Evolutionary conservation across 345 rosid species (phyloP).

Genomic region (Salix dunnii): DNA sequence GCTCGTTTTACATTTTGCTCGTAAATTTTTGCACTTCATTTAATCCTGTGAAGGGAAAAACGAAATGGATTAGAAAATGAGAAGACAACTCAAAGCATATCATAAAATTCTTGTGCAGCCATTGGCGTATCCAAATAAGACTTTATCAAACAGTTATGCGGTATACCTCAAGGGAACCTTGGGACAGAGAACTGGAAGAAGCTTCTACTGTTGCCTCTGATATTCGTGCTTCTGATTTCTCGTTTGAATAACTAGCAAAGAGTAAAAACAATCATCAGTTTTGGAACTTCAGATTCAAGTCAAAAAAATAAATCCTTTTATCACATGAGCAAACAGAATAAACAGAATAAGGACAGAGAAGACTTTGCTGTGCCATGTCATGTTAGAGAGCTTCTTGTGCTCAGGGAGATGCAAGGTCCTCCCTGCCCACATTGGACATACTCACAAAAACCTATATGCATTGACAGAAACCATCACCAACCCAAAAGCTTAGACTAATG

Average conservation of each 20-base stretch:
- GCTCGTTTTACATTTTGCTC: not conserved
- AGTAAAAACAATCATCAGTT: not conserved
- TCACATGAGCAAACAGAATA: not conserved
- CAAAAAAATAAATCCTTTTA: not conserved
- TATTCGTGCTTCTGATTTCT: constrained; percentile 82
- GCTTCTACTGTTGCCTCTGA: constrained; percentile 49
- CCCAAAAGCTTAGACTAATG: too few species aligned
- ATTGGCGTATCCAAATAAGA: not conserved
- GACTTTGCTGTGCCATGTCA: not conserved
- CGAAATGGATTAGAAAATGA: not conserved
- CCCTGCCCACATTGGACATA: too few species aligned
- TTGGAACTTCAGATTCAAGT: constrained; percentile 5
- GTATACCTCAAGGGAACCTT: constrained; percentile 48
- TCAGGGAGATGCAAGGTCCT: too few species aligned
- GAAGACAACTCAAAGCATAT: not conserved
- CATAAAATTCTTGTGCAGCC: not conserved
- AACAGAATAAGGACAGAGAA: not conserved
- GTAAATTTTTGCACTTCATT: not conserved
- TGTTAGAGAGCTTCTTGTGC: not conserved
- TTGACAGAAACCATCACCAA: too few species aligned
- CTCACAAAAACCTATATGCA: too few species aligned
- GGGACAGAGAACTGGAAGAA: constrained; percentile 25
- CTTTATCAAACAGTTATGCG: not conserved
- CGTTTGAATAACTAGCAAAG: constrained; percentile 68
- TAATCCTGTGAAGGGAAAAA: constrained; percentile 16